Conservation (phyloP, 192 early-diverging fungal species). For the Spizellomyces sp. region DNA sequence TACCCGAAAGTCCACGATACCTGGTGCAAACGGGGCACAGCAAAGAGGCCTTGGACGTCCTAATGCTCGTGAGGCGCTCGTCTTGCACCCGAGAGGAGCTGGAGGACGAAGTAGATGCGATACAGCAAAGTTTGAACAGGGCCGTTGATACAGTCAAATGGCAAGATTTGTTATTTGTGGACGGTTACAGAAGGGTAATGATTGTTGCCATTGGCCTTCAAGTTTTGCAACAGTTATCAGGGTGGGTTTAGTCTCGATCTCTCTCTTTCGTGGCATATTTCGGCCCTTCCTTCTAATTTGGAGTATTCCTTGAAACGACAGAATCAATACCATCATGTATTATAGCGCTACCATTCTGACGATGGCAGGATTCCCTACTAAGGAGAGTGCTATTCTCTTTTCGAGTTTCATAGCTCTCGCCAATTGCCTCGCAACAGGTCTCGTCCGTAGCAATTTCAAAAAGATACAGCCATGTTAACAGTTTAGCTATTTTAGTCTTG, state of each 20-base stretch:
- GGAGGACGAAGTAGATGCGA: constrained; percentile 2
- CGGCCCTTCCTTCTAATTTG: no score
- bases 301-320: neutral
- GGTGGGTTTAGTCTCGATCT: constrained; percentile 1
- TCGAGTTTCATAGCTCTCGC: constrained; percentile 9
- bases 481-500: neutral
- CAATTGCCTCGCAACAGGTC: constrained; percentile 16
- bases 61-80: neutral
- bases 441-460: neutral
- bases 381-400: constrained; percentile 1
- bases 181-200: neutral
- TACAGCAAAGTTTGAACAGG: neutral
- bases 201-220: constrained; percentile 14
- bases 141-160: neutral
- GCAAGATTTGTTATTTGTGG: neutral
- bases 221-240: constrained; percentile 13
- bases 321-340: constrained; percentile 11
- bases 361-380: constrained; percentile 6
- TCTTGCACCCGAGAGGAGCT: neutral
- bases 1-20: constrained; percentile 10
- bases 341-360: constrained; percentile 13
- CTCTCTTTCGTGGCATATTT: neutral
- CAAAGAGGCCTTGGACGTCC: constrained; percentile 3
- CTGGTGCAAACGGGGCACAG: constrained; percentile 3
- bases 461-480: neutral